Conservation (phyloP, 2,329 filamentous ascomycete genomes). For the Metarhizium robertsii region DNA sequence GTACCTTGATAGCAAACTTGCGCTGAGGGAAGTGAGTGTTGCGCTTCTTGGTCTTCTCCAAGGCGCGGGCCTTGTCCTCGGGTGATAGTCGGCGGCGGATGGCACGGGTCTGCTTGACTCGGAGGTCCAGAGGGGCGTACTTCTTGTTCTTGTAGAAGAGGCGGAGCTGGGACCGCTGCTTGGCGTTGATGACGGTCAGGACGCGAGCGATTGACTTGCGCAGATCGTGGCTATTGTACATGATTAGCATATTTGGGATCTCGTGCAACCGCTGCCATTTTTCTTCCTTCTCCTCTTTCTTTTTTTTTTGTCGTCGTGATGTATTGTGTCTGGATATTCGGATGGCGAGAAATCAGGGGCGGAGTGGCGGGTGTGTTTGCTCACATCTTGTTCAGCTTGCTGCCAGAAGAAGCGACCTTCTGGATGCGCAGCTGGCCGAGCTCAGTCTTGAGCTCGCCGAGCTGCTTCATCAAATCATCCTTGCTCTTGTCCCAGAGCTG, state of each 20-base stretch:
- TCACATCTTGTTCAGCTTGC: slow-evolving; percentile 98
- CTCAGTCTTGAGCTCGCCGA: slow-evolving; percentile 92
- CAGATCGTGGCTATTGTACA: slow-evolving; percentile 70
- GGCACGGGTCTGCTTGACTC: slow-evolving; percentile 95
- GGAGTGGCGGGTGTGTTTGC: slow-evolving; percentile 18
- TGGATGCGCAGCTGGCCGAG: slow-evolving; percentile 93
- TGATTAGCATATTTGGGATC: slow-evolving; percentile 6
- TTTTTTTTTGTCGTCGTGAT: too few species aligned
- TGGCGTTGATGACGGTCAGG: slow-evolving; percentile 99
- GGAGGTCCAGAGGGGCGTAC: slow-evolving; percentile 96
- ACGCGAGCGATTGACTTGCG: slow-evolving; percentile 99
- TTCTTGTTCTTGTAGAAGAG: slow-evolving; percentile 99
- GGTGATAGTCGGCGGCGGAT: slow-evolving; percentile 92
- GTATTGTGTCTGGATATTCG: too few species aligned
- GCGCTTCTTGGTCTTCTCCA: slow-evolving; percentile 97
- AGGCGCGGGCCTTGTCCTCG: slow-evolving; percentile 74
- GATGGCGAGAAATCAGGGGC: too few species aligned
- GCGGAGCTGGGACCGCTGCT: slow-evolving; percentile 95
- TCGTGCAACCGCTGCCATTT: neutral
- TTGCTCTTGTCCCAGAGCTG: slow-evolving; percentile 99
- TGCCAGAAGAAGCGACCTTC: slow-evolving; percentile 92
- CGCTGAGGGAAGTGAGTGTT: slow-evolving; percentile 92
- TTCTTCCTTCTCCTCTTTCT: neutral
- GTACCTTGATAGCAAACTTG: slow-evolving; percentile 98
- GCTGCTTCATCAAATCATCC: slow-evolving; percentile 93